phyloP scores from a whole-genome alignment of 2,329 filamentous ascomycete species.

The Calonectria hongkongensis region DNA sequence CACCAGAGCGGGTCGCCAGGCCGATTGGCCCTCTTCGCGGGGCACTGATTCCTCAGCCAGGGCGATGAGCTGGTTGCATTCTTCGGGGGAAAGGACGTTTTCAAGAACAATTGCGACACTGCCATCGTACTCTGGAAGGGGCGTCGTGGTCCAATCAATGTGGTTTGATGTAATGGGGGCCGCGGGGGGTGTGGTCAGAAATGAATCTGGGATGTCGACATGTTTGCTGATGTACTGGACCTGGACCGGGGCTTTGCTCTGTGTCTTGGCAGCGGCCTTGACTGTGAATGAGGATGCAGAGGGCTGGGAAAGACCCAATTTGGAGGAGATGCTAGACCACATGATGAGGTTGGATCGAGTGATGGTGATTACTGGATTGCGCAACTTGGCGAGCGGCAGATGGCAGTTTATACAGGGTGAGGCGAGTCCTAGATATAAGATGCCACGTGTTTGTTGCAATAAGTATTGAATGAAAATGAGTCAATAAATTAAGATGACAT shows the following conservation, averaged over 20 bases:
- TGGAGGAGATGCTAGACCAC: slow-evolving; percentile 50
- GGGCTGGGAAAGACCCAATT: slow-evolving; percentile 45
- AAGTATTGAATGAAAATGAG: not conserved
- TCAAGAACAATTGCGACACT: slow-evolving; percentile 77
- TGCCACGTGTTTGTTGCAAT: slow-evolving; percentile 1
- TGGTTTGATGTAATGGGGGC: slow-evolving; percentile 63
- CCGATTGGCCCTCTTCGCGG: slow-evolving; percentile 49
- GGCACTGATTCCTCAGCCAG: slow-evolving; percentile 72
- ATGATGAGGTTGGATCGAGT: slow-evolving; percentile 32
- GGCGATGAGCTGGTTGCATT: slow-evolving; percentile 74
- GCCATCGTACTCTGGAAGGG: slow-evolving; percentile 70
- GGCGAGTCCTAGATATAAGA: not conserved
- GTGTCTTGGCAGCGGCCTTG: slow-evolving; percentile 28
- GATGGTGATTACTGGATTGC: not conserved
- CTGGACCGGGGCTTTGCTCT: slow-evolving; percentile 25
- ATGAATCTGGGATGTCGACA: slow-evolving; percentile 63
- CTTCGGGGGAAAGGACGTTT: slow-evolving; percentile 71
- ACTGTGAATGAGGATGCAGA: slow-evolving; percentile 27
- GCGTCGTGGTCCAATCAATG: slow-evolving; percentile 72
- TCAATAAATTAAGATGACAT: not conserved
- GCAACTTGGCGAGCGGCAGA: not conserved
- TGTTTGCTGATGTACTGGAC: slow-evolving; percentile 57
- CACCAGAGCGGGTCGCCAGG: slow-evolving; percentile 82
- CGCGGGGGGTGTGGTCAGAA: slow-evolving; percentile 65
- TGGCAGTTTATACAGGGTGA: not conserved